Evolutionary conservation across 176 grass and related monocot species (phyloP), one percentile per base, ranked within the genome.

Genomic region (Panicum miliaceum): DNA sequence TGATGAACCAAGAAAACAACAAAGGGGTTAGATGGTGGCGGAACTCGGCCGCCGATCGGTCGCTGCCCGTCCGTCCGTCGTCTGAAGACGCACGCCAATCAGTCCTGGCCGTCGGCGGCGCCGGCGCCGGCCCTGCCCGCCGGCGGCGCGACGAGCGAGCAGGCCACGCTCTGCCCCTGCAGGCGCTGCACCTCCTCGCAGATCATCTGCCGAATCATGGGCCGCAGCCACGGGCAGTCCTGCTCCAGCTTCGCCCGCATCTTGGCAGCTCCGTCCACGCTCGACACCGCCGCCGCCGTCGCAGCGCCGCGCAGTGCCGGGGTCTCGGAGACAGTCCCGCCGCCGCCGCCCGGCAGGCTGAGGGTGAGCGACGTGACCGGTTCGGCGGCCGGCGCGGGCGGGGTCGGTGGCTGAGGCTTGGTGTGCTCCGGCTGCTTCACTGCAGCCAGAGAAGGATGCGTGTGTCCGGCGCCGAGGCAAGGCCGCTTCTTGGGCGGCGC

Each of bases 121-220:
- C 19, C 29, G 29, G 29, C 29, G 29, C 29, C 2, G 29, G 3
- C n/a, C 26, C 60, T 64, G 76, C 60, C 77, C 18, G 54, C 59
- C 43, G 81, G 67, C 59, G 80, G n/a, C 8, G 63, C 19, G 20
- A 48, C 12, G 58, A 54, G 79, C 46, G 71, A 75, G 88, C 50
- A 85, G 61, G 75, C 63, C 53, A 71, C 29, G 59, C 76, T 59
- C 53, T 76, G 52, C 36, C 92, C 83, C 8, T 75, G 85, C 67
- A 94, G 75, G 14, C 84, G 87, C 27, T 81, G 80, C 81, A 97
- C 94, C 90, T 97, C 94, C 43, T 97, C 92, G 8, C 75, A 75
- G 64, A 94, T 83, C 88, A 97, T 91, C 88, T 56, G 68, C 37
- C 86, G 80, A 38, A 88, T 83, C 40, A 85, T 64, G 18, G 66